A percentile compares a stretch with the other conserved stretches of the same genome.
Conservation (phyloP, 2,329 filamentous ascomycete genomes). For the Ilyonectria robusta region DNA sequence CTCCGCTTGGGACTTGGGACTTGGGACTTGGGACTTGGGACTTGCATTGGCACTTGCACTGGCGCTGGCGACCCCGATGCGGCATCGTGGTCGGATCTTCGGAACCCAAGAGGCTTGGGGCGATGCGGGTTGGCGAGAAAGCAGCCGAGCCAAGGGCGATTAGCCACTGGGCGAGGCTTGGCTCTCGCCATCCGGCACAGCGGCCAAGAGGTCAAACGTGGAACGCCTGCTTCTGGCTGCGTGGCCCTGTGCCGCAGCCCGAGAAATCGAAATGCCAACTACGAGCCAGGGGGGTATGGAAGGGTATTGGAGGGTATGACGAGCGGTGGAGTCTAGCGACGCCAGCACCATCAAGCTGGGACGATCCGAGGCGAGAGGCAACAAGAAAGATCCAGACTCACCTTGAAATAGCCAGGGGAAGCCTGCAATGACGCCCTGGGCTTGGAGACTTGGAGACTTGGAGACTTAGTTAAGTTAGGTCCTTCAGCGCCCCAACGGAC, state of each 20-base stretch:
- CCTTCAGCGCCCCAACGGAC: conserved; percentile 21
- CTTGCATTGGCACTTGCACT: conserved; percentile 8
- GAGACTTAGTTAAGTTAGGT: neutral
- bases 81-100: conserved; percentile 42
- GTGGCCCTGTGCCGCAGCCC: conserved; percentile 25
- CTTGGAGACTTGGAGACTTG: neutral
- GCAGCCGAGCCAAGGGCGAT: neutral
- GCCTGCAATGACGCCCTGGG: conserved; percentile 7
- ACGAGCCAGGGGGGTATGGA: conserved; percentile 6
- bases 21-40: conserved; percentile 41
- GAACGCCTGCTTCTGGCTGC: conserved; percentile 14
- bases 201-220: conserved; percentile 25
- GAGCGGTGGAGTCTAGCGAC: conserved; percentile 11
- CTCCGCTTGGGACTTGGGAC: conserved; percentile 41
- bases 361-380: neutral
- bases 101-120: conserved; percentile 36
- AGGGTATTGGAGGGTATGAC: conserved; percentile 13
- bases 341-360: conserved; percentile 13
- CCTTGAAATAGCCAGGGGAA: conserved; percentile 11
- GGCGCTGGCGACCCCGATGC: conserved; percentile 5
- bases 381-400: conserved; percentile 18
- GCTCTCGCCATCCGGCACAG: conserved; percentile 28
- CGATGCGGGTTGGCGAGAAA: conserved; percentile 7
- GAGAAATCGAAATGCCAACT: conserved; percentile 16
- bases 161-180: conserved; percentile 29